Percentiles rank a stretch among this genome's conserved stretches.
phyloP scores from a whole-genome alignment of 805 yeast genomes.

The Yamadazyma paraphyllophila region DNA sequence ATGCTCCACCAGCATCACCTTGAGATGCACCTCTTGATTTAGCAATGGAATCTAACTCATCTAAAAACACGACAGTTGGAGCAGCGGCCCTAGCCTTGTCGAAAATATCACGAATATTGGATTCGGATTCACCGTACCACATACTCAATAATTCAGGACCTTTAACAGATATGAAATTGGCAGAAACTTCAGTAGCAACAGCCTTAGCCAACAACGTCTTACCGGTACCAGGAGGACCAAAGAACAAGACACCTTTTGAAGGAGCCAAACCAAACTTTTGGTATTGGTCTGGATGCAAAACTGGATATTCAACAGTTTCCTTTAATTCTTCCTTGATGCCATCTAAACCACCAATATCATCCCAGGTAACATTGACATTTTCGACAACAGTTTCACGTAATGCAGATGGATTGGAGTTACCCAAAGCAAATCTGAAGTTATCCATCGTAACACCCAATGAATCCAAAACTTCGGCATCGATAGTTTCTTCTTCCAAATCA shows the following conservation, averaged over 20 bases:
- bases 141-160: conserved; percentile 96
- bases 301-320: conserved; percentile 99
- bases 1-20: conserved; percentile 96
- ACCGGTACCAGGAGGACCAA: conserved; percentile 99
- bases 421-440: conserved; percentile 95
- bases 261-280: conserved; percentile 98
- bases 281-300: conserved; percentile 97
- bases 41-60: conserved; percentile 97
- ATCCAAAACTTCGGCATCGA: conserved; percentile 95
- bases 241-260: conserved; percentile 96
- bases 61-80: conserved; percentile 97
- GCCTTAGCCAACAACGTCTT: conserved; percentile 97
- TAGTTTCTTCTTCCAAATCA: conserved; percentile 92
- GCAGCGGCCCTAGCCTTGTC: conserved; percentile 99
- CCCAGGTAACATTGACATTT: conserved; percentile 98
- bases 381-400: conserved; percentile 99
- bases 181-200: conserved; percentile 98
- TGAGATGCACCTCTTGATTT: conserved; percentile 89
- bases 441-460: conserved; percentile 98
- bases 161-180: conserved; percentile 94
- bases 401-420: conserved; percentile 98
- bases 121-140: conserved; percentile 99
- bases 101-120: conserved; percentile 94
- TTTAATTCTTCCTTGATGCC: conserved; percentile 93
- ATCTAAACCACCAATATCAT: conserved; percentile 98